Conservation (phyloP, 2,329 filamentous ascomycete genomes). For the Ambrosiella beaveri region DNA sequence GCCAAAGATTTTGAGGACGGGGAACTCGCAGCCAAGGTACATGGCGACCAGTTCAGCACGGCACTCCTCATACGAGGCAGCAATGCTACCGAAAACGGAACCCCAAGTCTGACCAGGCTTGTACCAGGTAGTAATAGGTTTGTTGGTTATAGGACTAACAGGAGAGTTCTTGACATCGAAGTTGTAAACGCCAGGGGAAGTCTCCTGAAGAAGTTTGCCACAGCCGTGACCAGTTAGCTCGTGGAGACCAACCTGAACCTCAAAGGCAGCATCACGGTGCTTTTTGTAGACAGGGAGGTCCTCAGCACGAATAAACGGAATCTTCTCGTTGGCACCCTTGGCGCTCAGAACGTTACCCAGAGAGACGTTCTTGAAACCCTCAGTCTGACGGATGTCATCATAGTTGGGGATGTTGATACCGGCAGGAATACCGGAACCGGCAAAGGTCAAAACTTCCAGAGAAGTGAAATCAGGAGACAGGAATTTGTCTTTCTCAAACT, state of each 20-base stretch:
- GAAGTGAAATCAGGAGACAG: constrained; percentile 90
- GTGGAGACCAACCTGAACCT: constrained; percentile 90
- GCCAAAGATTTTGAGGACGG: constrained; percentile 77
- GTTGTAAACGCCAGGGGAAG: constrained; percentile 63
- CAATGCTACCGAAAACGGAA: constrained; percentile 73
- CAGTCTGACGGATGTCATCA: constrained; percentile 61
- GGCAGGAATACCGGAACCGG: constrained; percentile 44
- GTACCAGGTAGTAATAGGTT: constrained; percentile 71
- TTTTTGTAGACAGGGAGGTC: constrained; percentile 67
- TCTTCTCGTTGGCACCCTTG: constrained; percentile 79
- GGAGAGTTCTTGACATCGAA: constrained; percentile 74
- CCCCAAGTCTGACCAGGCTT: constrained; percentile 93
- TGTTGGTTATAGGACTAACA: constrained; percentile 57
- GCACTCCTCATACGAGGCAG: constrained; percentile 71
- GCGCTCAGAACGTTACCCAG: constrained; percentile 85
- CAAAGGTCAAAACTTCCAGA: constrained; percentile 74
- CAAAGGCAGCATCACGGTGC: constrained; percentile 75
- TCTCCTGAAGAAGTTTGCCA: constrained; percentile 86
- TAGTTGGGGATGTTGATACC: constrained; percentile 57
- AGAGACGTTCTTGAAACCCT: constrained; percentile 86
- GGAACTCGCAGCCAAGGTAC: constrained; percentile 76
- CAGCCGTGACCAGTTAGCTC: constrained; percentile 78
- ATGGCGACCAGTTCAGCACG: constrained; percentile 88
- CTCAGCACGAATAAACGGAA: constrained; percentile 69
- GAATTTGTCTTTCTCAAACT: constrained; percentile 95